A percentile compares a stretch with the other conserved stretches of the same genome.
Evolutionary conservation across 345 rosid species (phyloP).

Genomic region (Psidium guajava): DNA sequence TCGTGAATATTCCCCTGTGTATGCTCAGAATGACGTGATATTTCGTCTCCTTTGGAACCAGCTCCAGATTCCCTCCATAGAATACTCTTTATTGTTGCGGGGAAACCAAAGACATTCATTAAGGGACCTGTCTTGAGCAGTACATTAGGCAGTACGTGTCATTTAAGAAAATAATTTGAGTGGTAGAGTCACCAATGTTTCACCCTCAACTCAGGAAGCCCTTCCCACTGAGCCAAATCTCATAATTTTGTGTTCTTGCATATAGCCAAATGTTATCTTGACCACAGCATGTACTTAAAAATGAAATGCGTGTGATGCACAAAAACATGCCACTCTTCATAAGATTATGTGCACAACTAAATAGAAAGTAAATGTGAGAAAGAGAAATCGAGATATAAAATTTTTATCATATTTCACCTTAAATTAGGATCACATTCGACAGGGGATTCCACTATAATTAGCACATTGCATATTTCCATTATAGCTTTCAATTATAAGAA

Average conservation of each 20-base stretch:
- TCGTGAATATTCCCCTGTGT: neutral
- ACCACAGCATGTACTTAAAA: neutral
- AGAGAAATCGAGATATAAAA: too few species aligned
- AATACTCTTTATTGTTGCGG: neutral
- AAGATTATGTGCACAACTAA: too few species aligned
- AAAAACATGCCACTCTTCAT: neutral
- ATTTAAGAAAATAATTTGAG: neutral
- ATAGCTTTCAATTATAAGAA: too few species aligned
- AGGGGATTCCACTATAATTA: too few species aligned
- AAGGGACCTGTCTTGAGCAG: neutral
- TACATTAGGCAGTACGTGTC: neutral
- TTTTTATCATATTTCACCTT: too few species aligned
- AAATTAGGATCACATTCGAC: too few species aligned
- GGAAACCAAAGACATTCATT: neutral
- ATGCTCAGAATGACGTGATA: slow-evolving; percentile 4
- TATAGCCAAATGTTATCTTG: neutral
- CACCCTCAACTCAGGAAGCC: neutral
- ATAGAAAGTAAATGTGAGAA: too few species aligned
- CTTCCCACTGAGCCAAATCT: neutral
- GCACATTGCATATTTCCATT: too few species aligned
- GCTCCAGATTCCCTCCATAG: slow-evolving; percentile 7
- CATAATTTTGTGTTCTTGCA: neutral
- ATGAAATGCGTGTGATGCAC: neutral
- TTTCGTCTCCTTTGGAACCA: neutral
- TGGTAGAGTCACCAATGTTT: neutral